Evolutionary conservation across 1,284 basidiomycete genomes (phyloP), one percentile per base, ranked within the genome.

Genomic region (Tilletia caries): DNA sequence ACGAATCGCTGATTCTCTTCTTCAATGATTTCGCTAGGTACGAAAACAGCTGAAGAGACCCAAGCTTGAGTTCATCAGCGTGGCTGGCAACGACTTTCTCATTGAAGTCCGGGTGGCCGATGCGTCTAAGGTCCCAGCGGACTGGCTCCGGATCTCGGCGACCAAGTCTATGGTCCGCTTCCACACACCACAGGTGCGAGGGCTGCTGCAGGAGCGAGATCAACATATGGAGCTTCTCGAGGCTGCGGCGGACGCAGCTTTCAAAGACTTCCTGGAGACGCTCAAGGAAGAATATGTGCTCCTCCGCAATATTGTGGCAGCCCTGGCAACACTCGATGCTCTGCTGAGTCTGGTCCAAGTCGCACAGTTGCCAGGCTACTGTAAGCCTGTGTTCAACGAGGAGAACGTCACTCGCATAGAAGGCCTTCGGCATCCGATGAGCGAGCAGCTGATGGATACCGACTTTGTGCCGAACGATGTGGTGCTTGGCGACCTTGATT

Each of bases 91-190:
- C 20, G 83, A 84, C 12, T 83, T 79, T 71, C 70, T 82, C 66
- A 75, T 84, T 29, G 81, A 84, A 67, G 85, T 96, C 20, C 89
- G 89, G 65, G 89, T 88, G 65, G 86, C 86, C 6, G 91, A 92
- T 62, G 89, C 89, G 15, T 88, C 88, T 72, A 87, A 87, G 12
- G 88, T 93, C 2, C 95, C 95, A 0, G 87, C 88, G 5, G 87
- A 88, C 69, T 98, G 95, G 94, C 85, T 89, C 62, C 85, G 91
- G 46, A 86, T 94, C 65, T 92, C 89, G 44, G 89, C 73, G 54
- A 97, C 94, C 0, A 94, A 90, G 83, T 85, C 85, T 23, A 85
- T 87, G 32, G 88, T 89, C 62, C 88, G 95, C n/a, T 97, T 92
- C 82, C 91, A 91, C 67, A 89, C 93, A 0, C 92, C 93, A 0